Percentiles rank a stretch among this genome's conserved stretches.
These are phyloP conservation scores for Russula emetica DNA, from an alignment of 768 basidiomycete genomes.

Conservation along the genomic window DNA sequence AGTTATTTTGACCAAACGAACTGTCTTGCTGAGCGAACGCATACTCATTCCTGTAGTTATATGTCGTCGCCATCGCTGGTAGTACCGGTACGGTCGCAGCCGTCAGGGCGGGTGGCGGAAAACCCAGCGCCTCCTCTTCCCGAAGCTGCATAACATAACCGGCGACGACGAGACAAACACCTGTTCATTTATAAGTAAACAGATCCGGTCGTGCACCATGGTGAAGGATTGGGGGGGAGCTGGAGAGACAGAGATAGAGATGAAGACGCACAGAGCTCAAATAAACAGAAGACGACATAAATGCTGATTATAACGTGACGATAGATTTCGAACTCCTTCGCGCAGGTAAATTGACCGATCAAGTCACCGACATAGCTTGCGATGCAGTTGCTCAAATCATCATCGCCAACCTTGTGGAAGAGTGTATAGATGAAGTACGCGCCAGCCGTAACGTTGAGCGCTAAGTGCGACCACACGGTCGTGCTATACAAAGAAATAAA, in stretches of 20 bases:
- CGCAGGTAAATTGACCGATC: constrained; percentile 40
- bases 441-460: constrained; percentile 45
- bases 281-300: constrained; percentile 49
- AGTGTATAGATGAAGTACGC: constrained; percentile 47
- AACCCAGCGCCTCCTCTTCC: constrained; percentile 40
- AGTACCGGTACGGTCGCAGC: constrained; percentile 4
- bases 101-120: constrained; percentile 15
- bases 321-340: constrained; percentile 40
- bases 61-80: constrained; percentile 21
- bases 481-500: constrained; percentile 45
- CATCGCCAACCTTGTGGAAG: constrained; percentile 39
- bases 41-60: constrained; percentile 18
- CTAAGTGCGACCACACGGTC: constrained; percentile 44
- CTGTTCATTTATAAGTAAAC: constrained; percentile 32
- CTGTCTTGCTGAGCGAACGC: constrained; percentile 9
- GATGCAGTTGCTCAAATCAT: constrained; percentile 40
- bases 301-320: constrained; percentile 44
- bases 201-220: constrained; percentile 6
- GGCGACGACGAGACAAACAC: constrained; percentile 49
- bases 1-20: not conserved
- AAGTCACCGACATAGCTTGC: constrained; percentile 32
- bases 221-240: not conserved
- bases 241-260: not conserved
- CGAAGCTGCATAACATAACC: constrained; percentile 51
- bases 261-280: constrained; percentile 49